Evolutionary conservation across 129 eudicot genomes (phyloP), one percentile per base, ranked within the genome.

Genomic region (Glebionis coronaria): DNA sequence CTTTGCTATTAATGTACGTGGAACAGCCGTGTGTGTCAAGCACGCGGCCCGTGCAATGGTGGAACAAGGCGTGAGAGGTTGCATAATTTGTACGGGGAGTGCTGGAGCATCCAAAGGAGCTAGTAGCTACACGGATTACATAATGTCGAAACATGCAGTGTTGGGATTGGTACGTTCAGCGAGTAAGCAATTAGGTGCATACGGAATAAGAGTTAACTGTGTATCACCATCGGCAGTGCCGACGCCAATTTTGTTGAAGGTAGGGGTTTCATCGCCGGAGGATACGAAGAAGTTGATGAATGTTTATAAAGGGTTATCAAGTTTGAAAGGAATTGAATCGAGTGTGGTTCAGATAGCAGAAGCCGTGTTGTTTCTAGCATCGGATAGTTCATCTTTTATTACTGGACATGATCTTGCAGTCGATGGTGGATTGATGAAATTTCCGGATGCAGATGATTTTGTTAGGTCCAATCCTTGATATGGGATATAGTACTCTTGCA

Each of bases 21-120:
- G 76, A 13, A 25, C 75, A 25, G 66, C 80, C 21, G 65, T 53
- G 0, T 76, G 80, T 40, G 75, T 76, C 51, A 76, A 76, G 54
- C 58, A 76, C 49, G 80, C 80, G 4, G 80, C 75, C 9, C 64
- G 65, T 47, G 70, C 70, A 3, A 76, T 76, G 80, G 80, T 76
- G 28, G 70, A 62, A 16, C 28, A 62, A 16, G 21, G 40, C 38
- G 56, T 76, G 18, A 68, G 64, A 61, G 80, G 80, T 6, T 21
- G 64, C 69, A 60, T 76, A 3, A 11, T 76, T 9, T 76, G 80
- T 19, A 76, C 80, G 1, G 76, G 59, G 44, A 76, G 80, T 18
- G 65, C 31, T 2, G 76, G 63, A 25, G 75, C 53, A 9, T 76
- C 70, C 5, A 61, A 58, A 54, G 71, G 80, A 3, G 71, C 21